These are phyloP conservation scores for Microbotryomycetes sp. DNA, from an alignment of 1,284 basidiomycete species.

Conservation along the genomic window DNA sequence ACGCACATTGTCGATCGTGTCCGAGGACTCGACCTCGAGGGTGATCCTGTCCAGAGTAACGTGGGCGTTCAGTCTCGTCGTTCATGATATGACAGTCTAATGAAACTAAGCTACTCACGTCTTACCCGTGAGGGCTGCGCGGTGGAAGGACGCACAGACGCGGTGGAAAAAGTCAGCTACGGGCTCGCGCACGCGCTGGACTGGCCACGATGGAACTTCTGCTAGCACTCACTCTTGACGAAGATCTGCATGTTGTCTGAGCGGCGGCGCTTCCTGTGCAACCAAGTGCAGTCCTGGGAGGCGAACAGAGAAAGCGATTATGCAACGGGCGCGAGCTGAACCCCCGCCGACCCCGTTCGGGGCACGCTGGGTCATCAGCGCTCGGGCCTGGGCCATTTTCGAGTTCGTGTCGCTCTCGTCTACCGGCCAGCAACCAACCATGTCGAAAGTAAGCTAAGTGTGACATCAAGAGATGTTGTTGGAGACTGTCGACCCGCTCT, in stretches of 20 bases:
- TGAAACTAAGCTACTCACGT: conserved; percentile 5
- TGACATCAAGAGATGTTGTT: no score
- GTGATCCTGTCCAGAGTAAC: conserved; percentile 41
- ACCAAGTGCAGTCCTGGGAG: conserved; percentile 20
- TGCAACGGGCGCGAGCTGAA: neutral
- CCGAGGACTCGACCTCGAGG: conserved; percentile 53
- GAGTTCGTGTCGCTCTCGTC: conserved; percentile 8
- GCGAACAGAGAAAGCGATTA: neutral
- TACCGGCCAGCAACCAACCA: conserved; percentile 10
- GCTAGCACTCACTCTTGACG: conserved; percentile 31
- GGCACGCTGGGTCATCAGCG: neutral
- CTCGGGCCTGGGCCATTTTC: neutral
- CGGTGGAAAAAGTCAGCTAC: neutral
- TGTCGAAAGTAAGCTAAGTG: conserved; percentile 13
- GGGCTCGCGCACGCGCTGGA: neutral
- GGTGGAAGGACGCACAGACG: neutral
- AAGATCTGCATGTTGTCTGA: conserved; percentile 36
- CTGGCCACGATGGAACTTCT: neutral
- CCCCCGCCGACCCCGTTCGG: neutral
- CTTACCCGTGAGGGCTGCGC: conserved; percentile 33
- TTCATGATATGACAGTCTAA: no score
- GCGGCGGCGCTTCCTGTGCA: conserved; percentile 13
- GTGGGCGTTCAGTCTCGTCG: neutral
- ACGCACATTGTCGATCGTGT: conserved; percentile 54
- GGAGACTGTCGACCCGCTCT: neutral